phyloP scores from a whole-genome alignment of 2,329 filamentous ascomycete species.

The Pseudogymnoascus sp. region DNA sequence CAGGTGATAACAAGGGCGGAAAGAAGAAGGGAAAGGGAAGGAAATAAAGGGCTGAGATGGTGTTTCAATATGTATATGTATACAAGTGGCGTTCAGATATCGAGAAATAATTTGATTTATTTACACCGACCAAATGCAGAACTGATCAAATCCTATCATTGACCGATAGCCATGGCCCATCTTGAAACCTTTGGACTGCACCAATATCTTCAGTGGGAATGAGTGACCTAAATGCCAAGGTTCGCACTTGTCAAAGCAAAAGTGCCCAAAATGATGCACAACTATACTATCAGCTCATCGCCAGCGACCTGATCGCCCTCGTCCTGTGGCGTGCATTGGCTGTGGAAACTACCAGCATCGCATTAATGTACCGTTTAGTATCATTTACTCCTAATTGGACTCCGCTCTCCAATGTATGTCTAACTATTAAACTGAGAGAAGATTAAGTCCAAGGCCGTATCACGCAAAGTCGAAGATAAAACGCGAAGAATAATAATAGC shows the following conservation, averaged over 20 bases:
- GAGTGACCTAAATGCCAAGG: neutral
- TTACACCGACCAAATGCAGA: neutral
- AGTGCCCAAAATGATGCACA: no score
- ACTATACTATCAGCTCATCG: no score
- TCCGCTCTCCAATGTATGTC: no score
- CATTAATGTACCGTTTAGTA: no score
- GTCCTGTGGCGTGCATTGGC: no score
- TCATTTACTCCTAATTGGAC: no score
- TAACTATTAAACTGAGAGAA: no score
- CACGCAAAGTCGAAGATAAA: no score
- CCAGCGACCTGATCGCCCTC: no score
- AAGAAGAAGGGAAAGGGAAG: conserved; percentile 21
- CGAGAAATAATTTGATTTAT: neutral
- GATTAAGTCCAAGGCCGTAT: no score
- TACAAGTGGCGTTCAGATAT: neutral
- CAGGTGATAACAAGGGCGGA: conserved; percentile 16
- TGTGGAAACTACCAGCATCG: no score
- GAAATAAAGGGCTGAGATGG: conserved; percentile 13
- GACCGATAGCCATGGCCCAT: neutral
- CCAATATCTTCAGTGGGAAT: neutral
- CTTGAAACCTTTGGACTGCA: neutral
- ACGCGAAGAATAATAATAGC: no score
- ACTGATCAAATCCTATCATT: neutral
- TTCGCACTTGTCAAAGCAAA: neutral
- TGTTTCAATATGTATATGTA: conserved; percentile 12